Evolutionary conservation across 2,329 filamentous ascomycete species (phyloP).

Genomic region (Teratosphaeria viscida): DNA sequence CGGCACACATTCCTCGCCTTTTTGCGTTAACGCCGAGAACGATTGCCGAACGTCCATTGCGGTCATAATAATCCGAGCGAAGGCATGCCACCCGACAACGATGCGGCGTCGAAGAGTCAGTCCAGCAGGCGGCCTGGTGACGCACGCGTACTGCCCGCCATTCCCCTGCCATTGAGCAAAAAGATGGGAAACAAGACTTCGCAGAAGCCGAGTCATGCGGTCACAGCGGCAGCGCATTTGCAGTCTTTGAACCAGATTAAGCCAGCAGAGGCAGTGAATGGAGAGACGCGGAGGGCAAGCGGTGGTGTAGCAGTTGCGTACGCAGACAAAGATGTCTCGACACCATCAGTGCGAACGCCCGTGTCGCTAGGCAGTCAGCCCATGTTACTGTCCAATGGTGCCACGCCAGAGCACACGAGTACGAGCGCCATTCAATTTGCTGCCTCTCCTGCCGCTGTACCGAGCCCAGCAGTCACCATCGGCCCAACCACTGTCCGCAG

Average conservation of each 20-base stretch:
- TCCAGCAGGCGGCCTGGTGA: constrained; percentile 9
- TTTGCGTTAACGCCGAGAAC: background rate
- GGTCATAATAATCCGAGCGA: background rate
- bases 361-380: constrained; percentile 10
- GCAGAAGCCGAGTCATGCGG: constrained; percentile 7
- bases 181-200: background rate
- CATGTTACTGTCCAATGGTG: constrained; percentile 8
- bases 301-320: background rate
- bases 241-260: background rate
- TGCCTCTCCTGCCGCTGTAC: background rate
- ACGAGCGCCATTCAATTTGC: background rate
- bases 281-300: background rate
- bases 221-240: background rate
- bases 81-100: constrained; percentile 14
- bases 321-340: background rate
- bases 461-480: background rate
- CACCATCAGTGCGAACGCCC: constrained; percentile 2
- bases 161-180: constrained; percentile 21
- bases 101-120: constrained; percentile 2
- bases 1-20: background rate
- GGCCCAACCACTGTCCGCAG: constrained; percentile 10
- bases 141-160: constrained; percentile 21
- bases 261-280: background rate
- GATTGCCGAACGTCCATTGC: background rate
- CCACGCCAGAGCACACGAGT: constrained; percentile 4